Percentiles rank a stretch among this genome's conserved stretches.
phyloP scores from a whole-genome alignment of 257 asterid genomes.

The Misopates orontium region DNA sequence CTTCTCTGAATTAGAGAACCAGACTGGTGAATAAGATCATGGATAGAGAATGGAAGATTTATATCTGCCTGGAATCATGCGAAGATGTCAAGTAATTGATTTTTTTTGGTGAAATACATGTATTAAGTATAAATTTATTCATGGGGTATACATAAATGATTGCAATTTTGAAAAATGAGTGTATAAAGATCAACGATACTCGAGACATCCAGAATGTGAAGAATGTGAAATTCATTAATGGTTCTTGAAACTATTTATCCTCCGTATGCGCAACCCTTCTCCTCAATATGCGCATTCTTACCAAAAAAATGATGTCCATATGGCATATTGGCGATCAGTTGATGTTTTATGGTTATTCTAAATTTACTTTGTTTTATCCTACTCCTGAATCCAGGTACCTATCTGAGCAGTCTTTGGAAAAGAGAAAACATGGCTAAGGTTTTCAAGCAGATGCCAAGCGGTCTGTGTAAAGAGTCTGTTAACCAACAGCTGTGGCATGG shows the following conservation, averaged over 20 bases:
- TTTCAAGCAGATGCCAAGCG: neutral
- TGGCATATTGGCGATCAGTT: constrained; percentile 6
- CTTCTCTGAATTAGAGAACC: neutral
- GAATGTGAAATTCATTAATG: neutral
- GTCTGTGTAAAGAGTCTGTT: neutral
- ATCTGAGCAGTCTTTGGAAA: constrained; percentile 48
- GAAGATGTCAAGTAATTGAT: neutral
- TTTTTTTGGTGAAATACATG: neutral
- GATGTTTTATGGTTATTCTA: neutral
- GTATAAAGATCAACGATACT: neutral
- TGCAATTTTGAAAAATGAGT: constrained; percentile 6
- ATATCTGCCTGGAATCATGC: no score
- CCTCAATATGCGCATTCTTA: neutral
- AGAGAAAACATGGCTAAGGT: constrained; percentile 30
- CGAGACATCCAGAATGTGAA: neutral
- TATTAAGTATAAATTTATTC: no score
- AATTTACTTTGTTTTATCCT: constrained; percentile 14
- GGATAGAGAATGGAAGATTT: neutral
- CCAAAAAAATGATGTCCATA: neutral
- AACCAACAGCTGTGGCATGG: neutral
- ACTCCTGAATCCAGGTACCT: constrained; percentile 44
- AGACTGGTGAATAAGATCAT: neutral
- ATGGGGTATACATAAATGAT: neutral
- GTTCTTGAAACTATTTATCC: no score
- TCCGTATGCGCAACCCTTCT: no score